These are phyloP conservation scores for Penicillium cosmopolitanum DNA, from an alignment of 495 filamentous ascomycete species.

Conservation along the genomic window DNA sequence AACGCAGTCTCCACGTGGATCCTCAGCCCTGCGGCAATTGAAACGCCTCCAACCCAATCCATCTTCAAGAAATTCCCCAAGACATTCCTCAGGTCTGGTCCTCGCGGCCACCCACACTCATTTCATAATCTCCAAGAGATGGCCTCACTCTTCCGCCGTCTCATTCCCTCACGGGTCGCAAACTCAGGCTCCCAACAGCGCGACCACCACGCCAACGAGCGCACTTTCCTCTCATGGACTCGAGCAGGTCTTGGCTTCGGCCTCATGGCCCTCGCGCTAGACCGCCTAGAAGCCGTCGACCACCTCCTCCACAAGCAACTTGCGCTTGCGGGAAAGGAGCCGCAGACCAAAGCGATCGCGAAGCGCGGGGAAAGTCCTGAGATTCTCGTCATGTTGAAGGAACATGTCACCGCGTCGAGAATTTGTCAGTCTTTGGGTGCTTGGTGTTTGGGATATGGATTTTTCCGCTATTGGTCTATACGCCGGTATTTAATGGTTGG, in stretches of 20 bases:
- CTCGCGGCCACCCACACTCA: neutral
- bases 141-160: slow-evolving; percentile 29
- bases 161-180: slow-evolving; percentile 30
- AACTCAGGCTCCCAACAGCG: slow-evolving; percentile 45
- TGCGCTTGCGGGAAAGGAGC: slow-evolving; percentile 5
- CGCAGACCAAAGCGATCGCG: neutral
- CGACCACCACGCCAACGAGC: slow-evolving; percentile 57
- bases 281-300: slow-evolving; percentile 35
- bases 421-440: slow-evolving; percentile 31
- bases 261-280: slow-evolving; percentile 52
- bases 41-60: neutral
- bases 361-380: no score
- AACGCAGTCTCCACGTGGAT: slow-evolving; percentile 12
- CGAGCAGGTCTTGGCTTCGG: slow-evolving; percentile 56
- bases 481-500: slow-evolving; percentile 29
- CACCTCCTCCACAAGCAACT: slow-evolving; percentile 15
- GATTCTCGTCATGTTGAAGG: neutral
- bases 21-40: neutral
- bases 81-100: neutral
- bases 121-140: slow-evolving; percentile 2
- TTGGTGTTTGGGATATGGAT: slow-evolving; percentile 36
- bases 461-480: slow-evolving; percentile 35
- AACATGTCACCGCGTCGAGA: slow-evolving; percentile 22
- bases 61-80: no score
- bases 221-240: slow-evolving; percentile 59